phyloP scores from a whole-genome alignment of 148 eudicot genomes.

The Simmondsia chinensis region DNA sequence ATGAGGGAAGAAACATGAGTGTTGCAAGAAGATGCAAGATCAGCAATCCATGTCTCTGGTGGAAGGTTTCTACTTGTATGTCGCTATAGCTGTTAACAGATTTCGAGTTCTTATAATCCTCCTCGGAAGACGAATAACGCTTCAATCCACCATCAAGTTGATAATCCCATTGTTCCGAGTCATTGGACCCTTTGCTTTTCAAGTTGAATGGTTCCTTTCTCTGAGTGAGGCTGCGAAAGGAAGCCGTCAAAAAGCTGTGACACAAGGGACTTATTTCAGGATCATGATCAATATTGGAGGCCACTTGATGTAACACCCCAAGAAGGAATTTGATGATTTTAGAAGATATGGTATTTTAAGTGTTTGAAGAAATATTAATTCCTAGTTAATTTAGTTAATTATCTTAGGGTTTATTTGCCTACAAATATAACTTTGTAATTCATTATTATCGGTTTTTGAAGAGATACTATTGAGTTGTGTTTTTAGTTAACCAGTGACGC shows the following conservation, averaged over 20 bases:
- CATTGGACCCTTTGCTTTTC: constrained; percentile 25
- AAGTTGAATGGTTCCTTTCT: constrained; percentile 35
- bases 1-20: constrained; percentile 82
- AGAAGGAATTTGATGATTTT: too few relatives aligned
- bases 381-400: too few relatives aligned
- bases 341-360: too few relatives aligned
- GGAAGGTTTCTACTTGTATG: constrained; percentile 76
- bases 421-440: too few relatives aligned
- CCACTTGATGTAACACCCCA: too few relatives aligned
- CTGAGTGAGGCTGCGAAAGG: constrained; percentile 62
- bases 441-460: too few relatives aligned
- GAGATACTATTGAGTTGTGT: too few relatives aligned
- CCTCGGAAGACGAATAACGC: constrained; percentile 20
- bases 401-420: too few relatives aligned
- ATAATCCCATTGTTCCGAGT: constrained; percentile 16
- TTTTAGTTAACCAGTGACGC: too few relatives aligned
- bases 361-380: too few relatives aligned
- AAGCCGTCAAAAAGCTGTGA: constrained; percentile 74
- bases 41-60: constrained; percentile 86
- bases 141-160: constrained; percentile 18
- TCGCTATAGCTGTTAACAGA: constrained; percentile 64
- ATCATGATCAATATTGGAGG: too few relatives aligned
- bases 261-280: constrained; percentile 17
- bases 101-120: constrained; percentile 29
- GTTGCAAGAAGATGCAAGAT: constrained; percentile 74